phyloP scores from a whole-genome alignment of 78 protist genomes.

The Bigelowiella natans region DNA sequence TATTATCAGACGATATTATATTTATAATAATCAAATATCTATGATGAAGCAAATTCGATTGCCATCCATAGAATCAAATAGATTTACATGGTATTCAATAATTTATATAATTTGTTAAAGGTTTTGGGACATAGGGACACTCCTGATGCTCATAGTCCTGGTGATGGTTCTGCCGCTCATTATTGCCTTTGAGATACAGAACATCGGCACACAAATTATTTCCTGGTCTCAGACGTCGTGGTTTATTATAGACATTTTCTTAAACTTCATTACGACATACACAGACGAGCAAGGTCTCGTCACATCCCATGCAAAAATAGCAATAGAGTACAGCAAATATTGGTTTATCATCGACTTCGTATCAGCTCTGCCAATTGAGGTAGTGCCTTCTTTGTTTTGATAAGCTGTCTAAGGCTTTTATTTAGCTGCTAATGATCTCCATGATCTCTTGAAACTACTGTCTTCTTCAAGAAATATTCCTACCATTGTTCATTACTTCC shows the following conservation, averaged over 20 bases:
- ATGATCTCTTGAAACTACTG: no score
- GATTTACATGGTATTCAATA: no score
- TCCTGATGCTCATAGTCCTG: neutral
- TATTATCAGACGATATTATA: no score
- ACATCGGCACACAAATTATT: neutral
- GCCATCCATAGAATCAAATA: no score
- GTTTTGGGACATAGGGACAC: neutral
- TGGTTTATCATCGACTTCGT: neutral
- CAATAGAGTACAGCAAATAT: neutral
- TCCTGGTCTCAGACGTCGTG: neutral
- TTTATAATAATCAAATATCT: no score
- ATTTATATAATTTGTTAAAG: no score
- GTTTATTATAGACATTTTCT: neutral
- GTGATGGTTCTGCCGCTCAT: neutral
- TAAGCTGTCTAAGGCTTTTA: no score
- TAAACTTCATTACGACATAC: neutral
- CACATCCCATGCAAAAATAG: neutral
- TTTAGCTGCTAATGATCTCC: no score
- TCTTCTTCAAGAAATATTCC: no score
- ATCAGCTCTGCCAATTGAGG: neutral
- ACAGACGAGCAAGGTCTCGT: neutral
- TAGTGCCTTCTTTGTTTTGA: no score
- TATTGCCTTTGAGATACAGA: neutral
- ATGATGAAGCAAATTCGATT: no score
- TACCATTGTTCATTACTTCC: no score